These are phyloP conservation scores for Pseudomicrostroma phylloplanum DNA, from an alignment of 1,284 basidiomycete species.

Conservation along the genomic window DNA sequence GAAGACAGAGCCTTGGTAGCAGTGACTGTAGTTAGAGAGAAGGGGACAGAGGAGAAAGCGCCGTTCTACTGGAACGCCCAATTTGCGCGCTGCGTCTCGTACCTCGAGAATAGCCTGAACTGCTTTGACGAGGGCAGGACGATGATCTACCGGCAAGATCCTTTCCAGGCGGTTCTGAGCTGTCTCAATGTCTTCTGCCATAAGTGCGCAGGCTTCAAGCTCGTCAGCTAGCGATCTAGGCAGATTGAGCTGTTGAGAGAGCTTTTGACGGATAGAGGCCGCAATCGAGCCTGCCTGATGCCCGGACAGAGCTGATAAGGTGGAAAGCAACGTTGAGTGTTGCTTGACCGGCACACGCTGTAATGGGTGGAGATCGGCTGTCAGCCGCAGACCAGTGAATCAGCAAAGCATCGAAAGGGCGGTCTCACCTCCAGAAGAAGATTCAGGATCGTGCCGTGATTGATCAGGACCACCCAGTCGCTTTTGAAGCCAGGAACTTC, in stretches of 20 bases:
- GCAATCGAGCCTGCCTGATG: background rate
- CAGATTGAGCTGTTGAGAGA: slow-evolving; percentile 25
- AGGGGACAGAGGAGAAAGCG: slow-evolving; percentile 66
- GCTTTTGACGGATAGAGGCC: slow-evolving; percentile 21
- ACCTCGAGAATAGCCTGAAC: slow-evolving; percentile 61
- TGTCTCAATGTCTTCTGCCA: slow-evolving; percentile 29
- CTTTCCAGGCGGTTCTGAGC: slow-evolving; percentile 28
- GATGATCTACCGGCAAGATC: slow-evolving; percentile 31
- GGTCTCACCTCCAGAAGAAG: slow-evolving; percentile 26
- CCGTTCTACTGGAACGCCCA: slow-evolving; percentile 58
- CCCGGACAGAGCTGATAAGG: slow-evolving; percentile 1
- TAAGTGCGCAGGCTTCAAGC: slow-evolving; percentile 25
- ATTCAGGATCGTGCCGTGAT: slow-evolving; percentile 37
- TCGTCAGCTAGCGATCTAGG: slow-evolving; percentile 44
- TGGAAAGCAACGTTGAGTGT: slow-evolving; percentile 19
- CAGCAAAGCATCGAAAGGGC: background rate
- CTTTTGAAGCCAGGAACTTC: slow-evolving; percentile 43
- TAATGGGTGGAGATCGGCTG: background rate
- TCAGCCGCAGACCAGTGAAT: background rate
- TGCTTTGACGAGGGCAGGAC: slow-evolving; percentile 44
- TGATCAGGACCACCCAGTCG: slow-evolving; percentile 45
- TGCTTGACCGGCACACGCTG: slow-evolving; percentile 37
- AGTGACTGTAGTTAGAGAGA: slow-evolving; percentile 58
- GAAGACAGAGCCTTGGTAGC: slow-evolving; percentile 68
- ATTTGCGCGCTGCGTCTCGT: slow-evolving; percentile 60